These are phyloP conservation scores for Cladophialophora chaetospira DNA, from an alignment of 2,329 filamentous ascomycete species.

Conservation along the genomic window DNA sequence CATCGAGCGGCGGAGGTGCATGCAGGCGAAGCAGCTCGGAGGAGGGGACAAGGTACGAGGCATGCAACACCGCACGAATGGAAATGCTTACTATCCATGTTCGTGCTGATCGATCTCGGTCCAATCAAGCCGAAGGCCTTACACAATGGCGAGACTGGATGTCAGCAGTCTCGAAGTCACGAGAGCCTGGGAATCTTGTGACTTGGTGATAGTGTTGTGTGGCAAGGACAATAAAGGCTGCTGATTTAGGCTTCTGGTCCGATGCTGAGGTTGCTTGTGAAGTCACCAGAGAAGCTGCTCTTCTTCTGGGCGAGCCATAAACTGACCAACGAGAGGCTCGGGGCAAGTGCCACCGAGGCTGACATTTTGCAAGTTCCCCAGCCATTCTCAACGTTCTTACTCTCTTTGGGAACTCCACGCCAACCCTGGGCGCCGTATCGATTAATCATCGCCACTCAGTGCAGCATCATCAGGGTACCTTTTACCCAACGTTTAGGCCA, in stretches of 20 bases:
- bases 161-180: slow-evolving; percentile 1
- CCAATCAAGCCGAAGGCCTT: slow-evolving; percentile 17
- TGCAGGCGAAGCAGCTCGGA: slow-evolving; percentile 15
- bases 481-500: not conserved
- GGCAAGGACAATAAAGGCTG: not conserved
- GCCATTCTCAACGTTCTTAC: not conserved
- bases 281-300: not conserved
- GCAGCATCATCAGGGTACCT: not conserved
- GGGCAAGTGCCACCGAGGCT: slow-evolving; percentile 14
- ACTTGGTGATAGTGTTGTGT: slow-evolving; percentile 9
- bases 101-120: slow-evolving; percentile 12
- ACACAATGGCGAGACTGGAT: not conserved
- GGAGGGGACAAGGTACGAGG: slow-evolving; percentile 10
- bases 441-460: slow-evolving; percentile 15
- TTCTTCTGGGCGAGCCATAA: not conserved
- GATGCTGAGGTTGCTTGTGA: not conserved
- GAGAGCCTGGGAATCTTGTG: slow-evolving; percentile 15
- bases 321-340: slow-evolving; percentile 5
- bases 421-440: slow-evolving; percentile 1
- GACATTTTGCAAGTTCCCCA: slow-evolving; percentile 12
- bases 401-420: slow-evolving; percentile 1
- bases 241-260: not conserved
- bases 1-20: slow-evolving; percentile 12
- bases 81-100: not conserved
- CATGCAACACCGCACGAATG: slow-evolving; percentile 19